Evolutionary conservation across 139 green algal species (phyloP), one percentile per base, ranked within the genome.

Genomic region (Chlorella ohadii): DNA sequence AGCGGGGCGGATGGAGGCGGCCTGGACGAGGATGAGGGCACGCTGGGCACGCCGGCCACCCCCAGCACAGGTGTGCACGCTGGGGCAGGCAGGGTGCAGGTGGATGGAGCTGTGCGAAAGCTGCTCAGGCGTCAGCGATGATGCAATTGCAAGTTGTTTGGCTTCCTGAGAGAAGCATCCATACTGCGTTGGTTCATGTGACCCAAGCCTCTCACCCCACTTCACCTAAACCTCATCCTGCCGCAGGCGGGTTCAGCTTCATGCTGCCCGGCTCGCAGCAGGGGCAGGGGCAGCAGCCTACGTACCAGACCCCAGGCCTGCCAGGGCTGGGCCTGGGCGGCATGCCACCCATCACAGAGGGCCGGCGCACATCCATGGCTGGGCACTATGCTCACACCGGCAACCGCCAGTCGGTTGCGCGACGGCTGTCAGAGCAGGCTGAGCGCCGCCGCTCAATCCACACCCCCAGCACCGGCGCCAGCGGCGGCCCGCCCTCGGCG

Each of bases 341-440:
- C 51, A 59, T 59, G 51, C 51, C 51, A 2, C 51, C 51, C 11
- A 9, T 59, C 51, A 59, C 51, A 22, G 51, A 59, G 51, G 12
- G 15, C 15, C 51, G 51, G 12, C 51, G 63, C 63, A 39, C 17
- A 5, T 44, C 47, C 3, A 33, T n/a, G 44, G n/a, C 22, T 5
- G 65, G 28, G 27, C 23, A 25, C 0, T 38, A 56, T 15, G 31
- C 33, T 1, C 44, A 77, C 79, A 87, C 75, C 20, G 70, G 76
- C 64, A 70, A 81, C 34, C 68, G 79, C 1, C 51, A 87, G 51
- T 87, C 85, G 20, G 85, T 89, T 2, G 63, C 85, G 5, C 79
- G 85, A 13, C 57, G 85, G 0, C 72, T 89, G 36, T 87, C 79
- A 12, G 80, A 89, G 63, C 85, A 89, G 41, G 76, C 85, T 19